These are phyloP conservation scores for Cyberlindnera veronae DNA, from an alignment of 805 yeast genomes.

Conservation along the genomic window DNA sequence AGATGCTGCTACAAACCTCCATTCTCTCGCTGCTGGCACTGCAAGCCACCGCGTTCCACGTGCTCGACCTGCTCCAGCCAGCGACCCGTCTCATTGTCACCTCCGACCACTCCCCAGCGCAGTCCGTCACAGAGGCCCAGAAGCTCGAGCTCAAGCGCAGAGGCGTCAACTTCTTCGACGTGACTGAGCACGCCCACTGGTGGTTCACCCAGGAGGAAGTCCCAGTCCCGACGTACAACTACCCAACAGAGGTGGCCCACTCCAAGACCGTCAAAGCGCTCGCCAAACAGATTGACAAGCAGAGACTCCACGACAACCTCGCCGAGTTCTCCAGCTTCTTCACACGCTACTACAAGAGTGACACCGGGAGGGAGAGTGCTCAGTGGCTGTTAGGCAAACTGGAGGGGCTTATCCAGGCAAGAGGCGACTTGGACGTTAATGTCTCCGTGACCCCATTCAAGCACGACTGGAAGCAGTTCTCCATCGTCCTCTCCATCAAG, in stretches of 20 bases:
- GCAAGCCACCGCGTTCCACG: not conserved
- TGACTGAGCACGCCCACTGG: slow-evolving; percentile 41
- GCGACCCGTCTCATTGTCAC: slow-evolving; percentile 18
- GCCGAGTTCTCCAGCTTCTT: slow-evolving; percentile 63
- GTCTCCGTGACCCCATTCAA: slow-evolving; percentile 46
- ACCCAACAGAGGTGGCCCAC: slow-evolving; percentile 47
- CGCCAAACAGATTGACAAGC: slow-evolving; percentile 41
- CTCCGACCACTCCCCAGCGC: slow-evolving; percentile 16
- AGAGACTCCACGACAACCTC: slow-evolving; percentile 49
- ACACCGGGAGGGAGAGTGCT: slow-evolving; percentile 67
- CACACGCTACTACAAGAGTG: slow-evolving; percentile 74
- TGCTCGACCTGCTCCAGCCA: not conserved
- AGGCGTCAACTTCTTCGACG: slow-evolving; percentile 60
- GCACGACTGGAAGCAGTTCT: slow-evolving; percentile 80
- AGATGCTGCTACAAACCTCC: not conserved
- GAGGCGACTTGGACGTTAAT: slow-evolving; percentile 21
- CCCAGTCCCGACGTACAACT: slow-evolving; percentile 35
- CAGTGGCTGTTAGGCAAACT: slow-evolving; percentile 60
- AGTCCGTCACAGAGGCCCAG: slow-evolving; percentile 38
- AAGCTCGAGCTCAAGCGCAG: slow-evolving; percentile 41
- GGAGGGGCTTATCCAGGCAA: slow-evolving; percentile 24
- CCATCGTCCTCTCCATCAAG: slow-evolving; percentile 62
- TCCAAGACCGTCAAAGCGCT: slow-evolving; percentile 38
- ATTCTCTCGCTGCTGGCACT: not conserved
- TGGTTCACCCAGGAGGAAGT: slow-evolving; percentile 22